Conservation (phyloP, 257 asterid genomes). For the Scutellaria minor region DNA sequence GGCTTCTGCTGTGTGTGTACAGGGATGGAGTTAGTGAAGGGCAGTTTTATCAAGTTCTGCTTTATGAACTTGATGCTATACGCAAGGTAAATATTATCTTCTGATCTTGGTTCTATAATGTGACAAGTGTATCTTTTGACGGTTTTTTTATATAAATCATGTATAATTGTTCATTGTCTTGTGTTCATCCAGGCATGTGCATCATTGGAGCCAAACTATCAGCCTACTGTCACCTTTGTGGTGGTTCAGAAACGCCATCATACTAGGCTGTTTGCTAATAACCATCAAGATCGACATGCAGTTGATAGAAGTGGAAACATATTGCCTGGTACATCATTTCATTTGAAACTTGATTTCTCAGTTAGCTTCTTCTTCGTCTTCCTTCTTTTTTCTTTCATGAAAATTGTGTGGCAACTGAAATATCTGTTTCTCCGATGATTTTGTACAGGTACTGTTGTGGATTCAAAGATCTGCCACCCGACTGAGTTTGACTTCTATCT, state of each 20-base stretch:
- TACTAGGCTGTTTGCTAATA: conserved; percentile 83
- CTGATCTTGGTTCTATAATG: background rate
- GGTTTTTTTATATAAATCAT: background rate
- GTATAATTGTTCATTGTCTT: background rate
- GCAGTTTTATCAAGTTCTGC: conserved; percentile 91
- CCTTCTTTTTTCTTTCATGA: background rate
- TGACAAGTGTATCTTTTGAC: background rate
- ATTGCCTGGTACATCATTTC: conserved; percentile 63
- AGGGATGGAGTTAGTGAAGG: conserved; percentile 99
- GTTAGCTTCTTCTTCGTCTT: background rate
- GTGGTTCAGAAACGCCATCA: conserved; percentile 98
- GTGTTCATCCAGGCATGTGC: conserved; percentile 80
- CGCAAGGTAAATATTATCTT: conserved; percentile 60
- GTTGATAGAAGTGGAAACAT: conserved; percentile 89
- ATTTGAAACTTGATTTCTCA: background rate
- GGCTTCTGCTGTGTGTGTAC: background rate
- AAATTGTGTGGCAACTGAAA: background rate
- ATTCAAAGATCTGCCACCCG: conserved; percentile 92
- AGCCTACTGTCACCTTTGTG: conserved; percentile 94
- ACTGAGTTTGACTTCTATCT: conserved; percentile 96
- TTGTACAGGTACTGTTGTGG: conserved; percentile 87
- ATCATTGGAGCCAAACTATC: conserved; percentile 87
- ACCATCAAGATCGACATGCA: conserved; percentile 65
- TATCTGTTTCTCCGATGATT: conserved; percentile 1
- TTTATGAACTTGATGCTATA: conserved; percentile 92